Evolutionary conservation across 345 rosid species (phyloP), one percentile per base, ranked within the genome.

Genomic region (Lepidium africanum): DNA sequence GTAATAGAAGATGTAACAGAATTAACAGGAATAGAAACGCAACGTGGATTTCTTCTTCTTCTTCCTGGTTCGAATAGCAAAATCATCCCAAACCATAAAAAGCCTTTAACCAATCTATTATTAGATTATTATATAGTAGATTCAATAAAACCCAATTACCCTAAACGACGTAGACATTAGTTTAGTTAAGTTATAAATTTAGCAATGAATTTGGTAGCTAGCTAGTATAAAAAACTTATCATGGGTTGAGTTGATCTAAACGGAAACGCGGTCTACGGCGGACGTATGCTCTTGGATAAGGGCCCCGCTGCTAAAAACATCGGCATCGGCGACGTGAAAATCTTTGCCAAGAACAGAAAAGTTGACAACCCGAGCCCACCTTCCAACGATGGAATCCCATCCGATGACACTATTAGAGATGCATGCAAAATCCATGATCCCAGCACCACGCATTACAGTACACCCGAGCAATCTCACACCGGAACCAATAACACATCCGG

Each of bases 341-440:
- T 87, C 91, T 80, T 89, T 93, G 6, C 95, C 96, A 0, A 92
- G 88, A 53, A 92, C 91, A 4, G 98, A 83, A 81, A 89, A 79
- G 88, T 92, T 87, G 75, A 82, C 91, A 3, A 92, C 87, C 4
- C 98, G 87, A 14, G 98, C 91, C 96, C 98, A 89, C 53, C 78
- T 90, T 25, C 98, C 98, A 1, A 90, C 83, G 0, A 89, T 92
- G 39, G 95, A 92, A 71, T 87, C 95, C 96, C 98, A 92, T 40
- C 96, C 98, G 0, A 92, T 81, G 59, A 90, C 90, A 41, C 93
- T 92, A 79, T 90, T 73, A 25, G 96, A 89, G 38, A 92, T 70
- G 75, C 96, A 92, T 0, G 98, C 95, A 30, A 87, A 91, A 63
- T 85, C 80, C 80, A 87, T 92, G 81, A 89, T 76, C 53, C 88